phyloP scores from a whole-genome alignment of 2,329 filamentous ascomycete genomes.

The Penicillium sp. region DNA sequence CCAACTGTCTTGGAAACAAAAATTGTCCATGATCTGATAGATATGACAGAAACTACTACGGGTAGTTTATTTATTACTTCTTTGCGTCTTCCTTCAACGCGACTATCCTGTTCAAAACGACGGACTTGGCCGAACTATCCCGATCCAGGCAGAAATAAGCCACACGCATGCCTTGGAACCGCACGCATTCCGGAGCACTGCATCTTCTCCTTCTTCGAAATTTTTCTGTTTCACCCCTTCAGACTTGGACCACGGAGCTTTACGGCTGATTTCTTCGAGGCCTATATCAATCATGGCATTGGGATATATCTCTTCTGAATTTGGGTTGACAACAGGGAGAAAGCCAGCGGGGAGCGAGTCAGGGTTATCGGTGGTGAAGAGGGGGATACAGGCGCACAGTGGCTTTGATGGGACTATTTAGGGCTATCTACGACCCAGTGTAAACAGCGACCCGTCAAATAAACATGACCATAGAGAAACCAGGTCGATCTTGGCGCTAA shows the following conservation, averaged over 20 bases:
- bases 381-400: too few relatives aligned
- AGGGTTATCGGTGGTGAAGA: conserved; percentile 78
- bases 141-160: conserved; percentile 82
- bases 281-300: conserved; percentile 79
- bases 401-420: too few relatives aligned
- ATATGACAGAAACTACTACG: too few relatives aligned
- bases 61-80: conserved; percentile 11
- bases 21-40: too few relatives aligned
- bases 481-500: too few relatives aligned
- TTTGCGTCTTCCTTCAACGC: conserved; percentile 66
- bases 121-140: conserved; percentile 72
- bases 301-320: conserved; percentile 75
- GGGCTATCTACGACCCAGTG: too few relatives aligned
- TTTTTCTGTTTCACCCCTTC: conserved; percentile 57
- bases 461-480: too few relatives aligned
- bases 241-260: conserved; percentile 74
- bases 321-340: conserved; percentile 76
- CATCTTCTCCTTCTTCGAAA: too few relatives aligned
- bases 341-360: conserved; percentile 74
- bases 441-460: too few relatives aligned
- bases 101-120: conserved; percentile 88
- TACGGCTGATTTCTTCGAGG: conserved; percentile 68
- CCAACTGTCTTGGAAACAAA: too few relatives aligned
- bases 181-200: conserved; percentile 68
- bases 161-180: conserved; percentile 88